Base-by-base conservation (phyloP, 2,329 filamentous ascomycete genomes). In the Zymoseptoria tritici region DNA sequence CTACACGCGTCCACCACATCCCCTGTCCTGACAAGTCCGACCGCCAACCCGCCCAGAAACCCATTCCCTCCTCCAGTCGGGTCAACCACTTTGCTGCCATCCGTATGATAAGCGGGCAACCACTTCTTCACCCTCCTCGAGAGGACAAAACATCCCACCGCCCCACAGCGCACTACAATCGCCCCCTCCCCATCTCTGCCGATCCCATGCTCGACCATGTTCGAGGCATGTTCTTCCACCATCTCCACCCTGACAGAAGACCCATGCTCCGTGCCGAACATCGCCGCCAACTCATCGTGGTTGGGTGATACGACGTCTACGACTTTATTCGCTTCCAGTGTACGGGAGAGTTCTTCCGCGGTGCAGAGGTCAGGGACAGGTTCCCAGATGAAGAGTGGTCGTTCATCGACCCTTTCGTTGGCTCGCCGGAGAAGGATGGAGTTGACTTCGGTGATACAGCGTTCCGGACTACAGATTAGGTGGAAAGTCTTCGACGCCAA, bases 41-140 rank as follows among this genome's bases (percentile, higher is more conserved):
- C 78, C 6, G 82, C 79, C 60, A 87, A 70, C 1, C 82, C 84
- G 21, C 85, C 84, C 8, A 97, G 78, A 68, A 97, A 97, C 0
- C 89, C 87, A 74, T 99, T 99, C 0, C 94, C 94, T 20, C 91
- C 94, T 9, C 94, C 94, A 0, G 94, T 97, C 0, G 93, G 92
- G 73, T 97, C 94, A n/a, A 94, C 77, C 1, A 97, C 90, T 60
- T 78, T 83, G 0, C 70, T 70, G 11, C 65, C 49, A 49, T 75
- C 66, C 21, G 73, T 75, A 70, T 92, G 89, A 70, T 88, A 93
- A 7, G 92, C 89, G 11, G 89, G 90, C 22, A 96, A 76, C 89
- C 91, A 96, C 60, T 81, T 67, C 11, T 68, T 71, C 51, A 73
- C 64, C 4, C 36, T 31, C 4, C 52, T 22, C 11, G 62, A 59